These are phyloP conservation scores for Aspergillus eucalypticola DNA, from an alignment of 2,329 filamentous ascomycete genomes.

Conservation along the genomic window DNA sequence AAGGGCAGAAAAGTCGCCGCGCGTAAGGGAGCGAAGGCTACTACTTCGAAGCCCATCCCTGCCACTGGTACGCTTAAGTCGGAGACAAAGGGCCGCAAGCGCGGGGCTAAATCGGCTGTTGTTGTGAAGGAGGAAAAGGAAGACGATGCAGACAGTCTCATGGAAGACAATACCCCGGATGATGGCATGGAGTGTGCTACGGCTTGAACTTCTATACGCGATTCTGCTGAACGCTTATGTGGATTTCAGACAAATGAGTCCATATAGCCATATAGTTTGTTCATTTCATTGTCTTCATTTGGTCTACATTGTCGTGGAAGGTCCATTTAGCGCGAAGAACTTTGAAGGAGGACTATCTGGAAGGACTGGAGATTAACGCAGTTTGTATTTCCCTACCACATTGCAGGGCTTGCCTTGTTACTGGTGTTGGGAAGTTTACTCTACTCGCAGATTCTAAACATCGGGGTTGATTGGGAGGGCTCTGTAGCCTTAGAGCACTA, in stretches of 20 bases:
- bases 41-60: conserved; percentile 21
- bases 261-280: not conserved
- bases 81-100: not conserved
- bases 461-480: not conserved
- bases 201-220: not conserved
- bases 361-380: not conserved
- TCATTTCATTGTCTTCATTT: not conserved
- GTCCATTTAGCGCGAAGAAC: not conserved
- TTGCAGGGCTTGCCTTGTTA: not conserved
- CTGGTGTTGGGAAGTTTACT: not conserved
- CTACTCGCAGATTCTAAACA: not conserved
- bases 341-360: not conserved
- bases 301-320: not conserved
- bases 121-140: not conserved
- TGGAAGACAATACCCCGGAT: not conserved
- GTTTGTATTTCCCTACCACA: not conserved
- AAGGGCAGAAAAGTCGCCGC: conserved; percentile 10
- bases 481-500: not conserved
- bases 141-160: not conserved
- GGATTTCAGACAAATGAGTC: not conserved
- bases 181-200: not conserved
- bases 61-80: conserved; percentile 12
- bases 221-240: not conserved
- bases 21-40: conserved; percentile 23
- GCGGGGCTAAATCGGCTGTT: not conserved